These are phyloP conservation scores for Cytospora piceae DNA, from an alignment of 2,329 filamentous ascomycete genomes.

Conservation along the genomic window DNA sequence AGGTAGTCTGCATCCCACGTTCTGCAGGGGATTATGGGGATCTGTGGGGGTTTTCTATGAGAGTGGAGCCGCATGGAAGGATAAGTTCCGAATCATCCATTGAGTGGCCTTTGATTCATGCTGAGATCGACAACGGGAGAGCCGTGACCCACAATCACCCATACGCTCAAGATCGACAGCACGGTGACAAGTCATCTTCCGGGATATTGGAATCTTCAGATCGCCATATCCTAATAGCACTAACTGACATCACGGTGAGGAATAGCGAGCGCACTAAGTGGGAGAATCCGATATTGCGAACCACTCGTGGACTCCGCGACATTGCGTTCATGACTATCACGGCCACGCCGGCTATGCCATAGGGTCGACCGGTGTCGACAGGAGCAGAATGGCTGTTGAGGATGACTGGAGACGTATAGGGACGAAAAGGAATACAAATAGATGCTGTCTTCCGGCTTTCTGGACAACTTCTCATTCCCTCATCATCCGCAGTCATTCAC, in stretches of 20 bases:
- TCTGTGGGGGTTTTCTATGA: neutral
- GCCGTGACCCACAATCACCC: constrained; percentile 15
- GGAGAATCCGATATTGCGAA: neutral
- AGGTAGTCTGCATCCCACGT: neutral
- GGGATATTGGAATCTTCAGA: constrained; percentile 20
- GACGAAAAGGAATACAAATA: constrained; percentile 19
- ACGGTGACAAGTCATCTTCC: neutral
- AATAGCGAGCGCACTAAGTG: neutral
- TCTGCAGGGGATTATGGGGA: neutral
- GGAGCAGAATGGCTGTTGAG: neutral
- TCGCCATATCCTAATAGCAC: neutral
- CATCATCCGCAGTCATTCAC: constrained; percentile 19
- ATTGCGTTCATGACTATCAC: neutral
- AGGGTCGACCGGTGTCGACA: neutral
- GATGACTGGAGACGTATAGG: neutral
- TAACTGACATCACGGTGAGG: neutral
- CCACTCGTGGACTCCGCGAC: too few species aligned
- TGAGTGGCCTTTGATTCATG: too few species aligned
- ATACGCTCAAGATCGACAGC: neutral
- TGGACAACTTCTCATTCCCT: constrained; percentile 10
- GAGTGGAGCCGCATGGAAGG: neutral
- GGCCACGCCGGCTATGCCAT: constrained; percentile 2
- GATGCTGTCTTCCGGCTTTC: constrained; percentile 7
- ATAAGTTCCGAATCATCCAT: constrained; percentile 9
- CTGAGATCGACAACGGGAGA: constrained; percentile 17